These are phyloP conservation scores for Ophioceras dolichostomum DNA, from an alignment of 2,329 filamentous ascomycete species.

Conservation along the genomic window DNA sequence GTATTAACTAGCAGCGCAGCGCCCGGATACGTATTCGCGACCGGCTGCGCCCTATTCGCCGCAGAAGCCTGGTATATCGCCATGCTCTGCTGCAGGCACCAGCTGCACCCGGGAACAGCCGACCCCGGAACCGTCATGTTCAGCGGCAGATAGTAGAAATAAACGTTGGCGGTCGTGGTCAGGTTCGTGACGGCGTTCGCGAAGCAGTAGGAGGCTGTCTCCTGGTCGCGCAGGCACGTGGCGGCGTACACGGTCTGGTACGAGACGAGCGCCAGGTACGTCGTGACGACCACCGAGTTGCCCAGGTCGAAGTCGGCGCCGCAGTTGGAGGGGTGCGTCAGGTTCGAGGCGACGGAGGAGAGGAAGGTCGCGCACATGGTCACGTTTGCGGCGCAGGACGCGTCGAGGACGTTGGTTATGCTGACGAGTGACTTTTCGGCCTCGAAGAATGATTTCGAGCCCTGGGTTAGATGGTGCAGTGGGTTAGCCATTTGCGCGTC, in stretches of 20 bases:
- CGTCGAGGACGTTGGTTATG: conserved; percentile 68
- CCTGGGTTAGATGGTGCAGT: too few species aligned
- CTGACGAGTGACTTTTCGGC: conserved; percentile 57
- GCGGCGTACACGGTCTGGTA: conserved; percentile 72
- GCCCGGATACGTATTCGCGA: conserved; percentile 55
- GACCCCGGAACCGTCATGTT: conserved; percentile 57
- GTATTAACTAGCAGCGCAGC: conserved; percentile 66
- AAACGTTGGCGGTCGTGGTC: conserved; percentile 56
- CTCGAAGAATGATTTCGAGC: conserved; percentile 75
- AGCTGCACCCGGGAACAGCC: conserved; percentile 60
- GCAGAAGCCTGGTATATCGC: conserved; percentile 61
- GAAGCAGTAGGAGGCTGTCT: conserved; percentile 63
- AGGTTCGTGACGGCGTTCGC: conserved; percentile 72
- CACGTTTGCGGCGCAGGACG: conserved; percentile 59
- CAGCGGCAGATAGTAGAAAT: conserved; percentile 77
- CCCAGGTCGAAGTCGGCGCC: conserved; percentile 53
- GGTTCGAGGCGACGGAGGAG: conserved; percentile 47
- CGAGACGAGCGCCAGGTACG: conserved; percentile 62
- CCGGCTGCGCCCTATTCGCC: conserved; percentile 49
- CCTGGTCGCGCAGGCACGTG: conserved; percentile 61
- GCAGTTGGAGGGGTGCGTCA: conserved; percentile 55
- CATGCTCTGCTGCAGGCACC: conserved; percentile 73
- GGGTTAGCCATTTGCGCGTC: too few species aligned
- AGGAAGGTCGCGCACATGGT: conserved; percentile 55
- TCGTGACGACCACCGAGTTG: conserved; percentile 60